phyloP scores from a whole-genome alignment of 2,329 filamentous ascomycete genomes.

The Tricladium varicosporioides region DNA sequence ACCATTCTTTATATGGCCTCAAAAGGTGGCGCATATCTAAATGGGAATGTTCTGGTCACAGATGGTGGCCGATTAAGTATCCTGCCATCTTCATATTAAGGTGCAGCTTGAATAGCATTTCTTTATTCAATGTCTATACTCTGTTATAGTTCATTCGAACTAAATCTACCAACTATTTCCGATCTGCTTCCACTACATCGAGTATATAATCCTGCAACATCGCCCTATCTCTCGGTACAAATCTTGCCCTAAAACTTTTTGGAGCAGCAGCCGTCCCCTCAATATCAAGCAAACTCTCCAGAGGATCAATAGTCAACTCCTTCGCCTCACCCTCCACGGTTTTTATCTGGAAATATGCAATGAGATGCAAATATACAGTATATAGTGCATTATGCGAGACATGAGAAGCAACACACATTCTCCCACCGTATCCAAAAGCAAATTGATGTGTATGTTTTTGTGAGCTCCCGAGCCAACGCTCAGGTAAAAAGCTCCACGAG shows the following conservation, averaged over 20 bases:
- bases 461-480: constrained; percentile 39
- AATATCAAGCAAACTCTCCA: background rate
- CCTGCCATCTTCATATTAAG: constrained; percentile 5
- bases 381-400: constrained; percentile 53
- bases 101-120: background rate
- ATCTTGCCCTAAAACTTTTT: background rate
- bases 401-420: constrained; percentile 54
- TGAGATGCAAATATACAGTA: constrained; percentile 49
- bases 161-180: background rate
- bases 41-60: constrained; percentile 22
- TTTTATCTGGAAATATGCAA: constrained; percentile 48
- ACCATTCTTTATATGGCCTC: constrained; percentile 44
- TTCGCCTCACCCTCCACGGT: constrained; percentile 10
- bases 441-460: constrained; percentile 44
- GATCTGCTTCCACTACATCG: background rate
- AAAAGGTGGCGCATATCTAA: constrained; percentile 24
- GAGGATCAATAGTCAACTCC: background rate
- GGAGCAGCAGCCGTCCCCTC: background rate
- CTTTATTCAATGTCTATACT: background rate
- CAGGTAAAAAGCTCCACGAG: constrained; percentile 57
- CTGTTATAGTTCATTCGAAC: background rate
- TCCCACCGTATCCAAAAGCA: constrained; percentile 50
- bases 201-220: background rate
- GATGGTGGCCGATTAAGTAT: constrained; percentile 24
- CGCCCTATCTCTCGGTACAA: background rate